Percentiles rank a stretch among this genome's conserved stretches.
phyloP scores from a whole-genome alignment of 176 grass and related monocot genomes.

The Oryza coarctata region DNA sequence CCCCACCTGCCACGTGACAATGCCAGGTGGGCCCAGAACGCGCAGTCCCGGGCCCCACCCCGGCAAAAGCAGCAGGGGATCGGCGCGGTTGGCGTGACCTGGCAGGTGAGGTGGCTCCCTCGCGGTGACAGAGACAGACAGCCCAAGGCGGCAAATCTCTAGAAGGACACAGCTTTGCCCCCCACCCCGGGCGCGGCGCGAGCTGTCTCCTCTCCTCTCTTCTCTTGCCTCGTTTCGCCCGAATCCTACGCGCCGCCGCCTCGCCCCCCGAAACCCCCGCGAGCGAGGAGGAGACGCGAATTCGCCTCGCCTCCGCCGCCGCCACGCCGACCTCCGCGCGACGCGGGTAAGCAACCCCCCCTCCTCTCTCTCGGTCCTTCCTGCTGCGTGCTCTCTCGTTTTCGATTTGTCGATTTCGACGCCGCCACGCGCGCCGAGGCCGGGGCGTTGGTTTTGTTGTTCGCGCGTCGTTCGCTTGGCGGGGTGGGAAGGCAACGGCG shows the following conservation, averaged over 20 bases:
- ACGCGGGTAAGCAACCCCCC: background rate
- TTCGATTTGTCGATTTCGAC: background rate
- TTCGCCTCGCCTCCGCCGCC: no score
- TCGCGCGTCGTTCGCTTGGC: background rate
- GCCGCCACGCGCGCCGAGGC: background rate
- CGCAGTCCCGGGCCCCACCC: no score
- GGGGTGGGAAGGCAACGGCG: background rate
- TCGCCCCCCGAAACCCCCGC: no score
- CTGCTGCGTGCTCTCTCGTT: background rate
- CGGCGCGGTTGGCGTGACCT: background rate
- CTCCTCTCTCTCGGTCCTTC: background rate
- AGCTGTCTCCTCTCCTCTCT: background rate
- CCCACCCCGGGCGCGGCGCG: background rate
- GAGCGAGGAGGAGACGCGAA: no score
- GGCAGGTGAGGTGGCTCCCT: background rate
- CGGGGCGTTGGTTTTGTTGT: background rate
- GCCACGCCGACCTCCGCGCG: background rate
- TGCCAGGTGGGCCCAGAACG: no score
- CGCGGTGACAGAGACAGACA: background rate
- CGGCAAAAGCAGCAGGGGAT: background rate
- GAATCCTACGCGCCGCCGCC: background rate
- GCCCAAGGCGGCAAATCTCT: background rate
- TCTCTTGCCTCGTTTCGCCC: background rate
- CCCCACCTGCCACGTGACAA: no score
- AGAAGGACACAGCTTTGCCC: background rate